Conservation (phyloP, 1,284 basidiomycete species). For the Fistulinella cinereoalba region DNA sequence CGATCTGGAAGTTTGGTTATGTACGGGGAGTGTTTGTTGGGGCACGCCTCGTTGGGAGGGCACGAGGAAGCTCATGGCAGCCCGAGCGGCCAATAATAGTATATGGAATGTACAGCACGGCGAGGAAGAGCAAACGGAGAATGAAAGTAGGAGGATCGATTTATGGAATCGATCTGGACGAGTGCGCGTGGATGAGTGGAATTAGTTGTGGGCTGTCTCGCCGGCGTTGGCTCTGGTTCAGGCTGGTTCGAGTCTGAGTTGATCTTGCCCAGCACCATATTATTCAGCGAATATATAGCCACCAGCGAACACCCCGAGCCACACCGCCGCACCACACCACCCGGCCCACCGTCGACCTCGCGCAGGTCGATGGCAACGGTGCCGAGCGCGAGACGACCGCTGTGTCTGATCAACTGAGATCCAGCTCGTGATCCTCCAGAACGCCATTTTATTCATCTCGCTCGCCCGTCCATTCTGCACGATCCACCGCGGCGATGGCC, state of each 20-base stretch:
- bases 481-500: slow-evolving; percentile 8
- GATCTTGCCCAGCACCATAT: too few species aligned
- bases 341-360: slow-evolving; percentile 3
- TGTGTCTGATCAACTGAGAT: slow-evolving; percentile 31
- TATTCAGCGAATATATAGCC: slow-evolving; percentile 18
- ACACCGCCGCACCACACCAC: neutral
- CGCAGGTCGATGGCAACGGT: slow-evolving; percentile 27
- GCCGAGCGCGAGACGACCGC: slow-evolving; percentile 16
- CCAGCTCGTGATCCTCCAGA: slow-evolving; percentile 32
- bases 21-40: slow-evolving; percentile 31
- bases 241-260: too few species aligned
- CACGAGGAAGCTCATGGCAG: slow-evolving; percentile 44
- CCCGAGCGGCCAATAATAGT: slow-evolving; percentile 19
- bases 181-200: too few species aligned
- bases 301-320: slow-evolving; percentile 6
- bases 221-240: too few species aligned
- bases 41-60: slow-evolving; percentile 38
- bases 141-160: slow-evolving; percentile 19
- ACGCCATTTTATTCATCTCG: slow-evolving; percentile 1
- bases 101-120: slow-evolving; percentile 16
- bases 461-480: slow-evolving; percentile 1
- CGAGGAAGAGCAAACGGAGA: slow-evolving; percentile 16
- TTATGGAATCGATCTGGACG: slow-evolving; percentile 2
- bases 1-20: slow-evolving; percentile 35
- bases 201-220: too few species aligned